phyloP scores from a whole-genome alignment of 257 asterid genomes.

The Gentiana macrophylla region DNA sequence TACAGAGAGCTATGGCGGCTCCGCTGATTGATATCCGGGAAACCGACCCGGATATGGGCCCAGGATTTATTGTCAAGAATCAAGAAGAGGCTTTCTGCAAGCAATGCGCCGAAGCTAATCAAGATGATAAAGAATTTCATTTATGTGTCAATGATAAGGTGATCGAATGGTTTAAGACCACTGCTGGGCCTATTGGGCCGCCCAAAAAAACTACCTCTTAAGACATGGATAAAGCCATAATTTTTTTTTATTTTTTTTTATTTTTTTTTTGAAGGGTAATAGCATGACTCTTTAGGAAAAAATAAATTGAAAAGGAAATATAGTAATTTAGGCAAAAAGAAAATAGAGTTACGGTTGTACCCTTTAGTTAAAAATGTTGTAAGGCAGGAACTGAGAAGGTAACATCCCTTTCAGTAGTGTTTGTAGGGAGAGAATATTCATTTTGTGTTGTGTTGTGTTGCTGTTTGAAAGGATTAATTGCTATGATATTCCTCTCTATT shows the following conservation, averaged over 20 bases:
- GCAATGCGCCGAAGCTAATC: slow-evolving; percentile 33
- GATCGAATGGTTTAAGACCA: slow-evolving; percentile 19
- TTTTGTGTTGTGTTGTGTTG: no score
- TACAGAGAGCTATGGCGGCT: slow-evolving; percentile 25
- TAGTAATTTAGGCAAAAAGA: no score
- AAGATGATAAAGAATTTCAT: slow-evolving; percentile 37
- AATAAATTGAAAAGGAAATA: no score
- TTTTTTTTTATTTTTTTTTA: neutral
- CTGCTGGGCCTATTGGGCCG: slow-evolving; percentile 47
- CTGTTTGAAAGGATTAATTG: no score
- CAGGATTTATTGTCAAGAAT: slow-evolving; percentile 14
- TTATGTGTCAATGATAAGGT: slow-evolving; percentile 59
- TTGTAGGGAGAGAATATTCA: no score
- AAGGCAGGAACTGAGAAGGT: no score
- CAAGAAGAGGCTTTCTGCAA: slow-evolving; percentile 30
- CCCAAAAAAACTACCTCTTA: slow-evolving; percentile 23
- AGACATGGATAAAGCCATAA: neutral
- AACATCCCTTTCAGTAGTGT: no score
- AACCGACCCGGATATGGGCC: slow-evolving; percentile 10
- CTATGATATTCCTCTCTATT: no score
- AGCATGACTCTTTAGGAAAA: neutral
- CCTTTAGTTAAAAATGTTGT: no score
- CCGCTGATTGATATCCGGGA: neutral
- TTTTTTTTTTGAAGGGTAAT: neutral
- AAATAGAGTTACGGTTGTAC: no score